Conservation (phyloP, 805 yeast species). For the Starmerella ratchasimensis region DNA sequence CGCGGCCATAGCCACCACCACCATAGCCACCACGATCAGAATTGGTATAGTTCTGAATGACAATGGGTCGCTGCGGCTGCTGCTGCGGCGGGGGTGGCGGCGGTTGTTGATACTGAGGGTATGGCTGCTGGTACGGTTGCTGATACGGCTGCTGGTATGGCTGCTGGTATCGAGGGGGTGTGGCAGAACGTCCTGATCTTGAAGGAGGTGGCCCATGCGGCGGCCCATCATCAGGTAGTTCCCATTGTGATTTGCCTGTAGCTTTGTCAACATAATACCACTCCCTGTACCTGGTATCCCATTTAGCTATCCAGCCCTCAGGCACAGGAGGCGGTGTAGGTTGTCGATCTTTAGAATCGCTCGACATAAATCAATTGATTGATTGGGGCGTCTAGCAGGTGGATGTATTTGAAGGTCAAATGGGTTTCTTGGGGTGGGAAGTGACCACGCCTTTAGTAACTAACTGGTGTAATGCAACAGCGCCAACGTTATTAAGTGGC, state of each 20-base stretch:
- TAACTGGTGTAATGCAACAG: too few species aligned
- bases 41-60: conserved; percentile 20
- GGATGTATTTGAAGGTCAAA: too few species aligned
- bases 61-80: conserved; percentile 18
- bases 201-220: conserved; percentile 22
- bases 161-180: conserved; percentile 3
- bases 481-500: too few species aligned
- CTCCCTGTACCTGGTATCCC: conserved; percentile 36
- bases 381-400: too few species aligned
- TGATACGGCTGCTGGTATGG: conserved; percentile 26
- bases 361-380: not conserved
- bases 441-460: too few species aligned
- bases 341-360: not conserved
- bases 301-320: conserved; percentile 29
- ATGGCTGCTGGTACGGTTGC: conserved; percentile 13
- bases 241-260: conserved; percentile 82
- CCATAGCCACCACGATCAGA: conserved; percentile 18
- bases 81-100: conserved; percentile 21
- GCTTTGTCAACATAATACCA: conserved; percentile 69
- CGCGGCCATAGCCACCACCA: conserved; percentile 10
- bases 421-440: too few species aligned
- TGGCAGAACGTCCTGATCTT: conserved; percentile 1
- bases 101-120: conserved; percentile 13
- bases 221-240: conserved; percentile 28
- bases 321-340: conserved; percentile 21